Evolutionary conservation across 176 grass and related monocot species (phyloP).

Genomic region (Cenchrus americanus): DNA sequence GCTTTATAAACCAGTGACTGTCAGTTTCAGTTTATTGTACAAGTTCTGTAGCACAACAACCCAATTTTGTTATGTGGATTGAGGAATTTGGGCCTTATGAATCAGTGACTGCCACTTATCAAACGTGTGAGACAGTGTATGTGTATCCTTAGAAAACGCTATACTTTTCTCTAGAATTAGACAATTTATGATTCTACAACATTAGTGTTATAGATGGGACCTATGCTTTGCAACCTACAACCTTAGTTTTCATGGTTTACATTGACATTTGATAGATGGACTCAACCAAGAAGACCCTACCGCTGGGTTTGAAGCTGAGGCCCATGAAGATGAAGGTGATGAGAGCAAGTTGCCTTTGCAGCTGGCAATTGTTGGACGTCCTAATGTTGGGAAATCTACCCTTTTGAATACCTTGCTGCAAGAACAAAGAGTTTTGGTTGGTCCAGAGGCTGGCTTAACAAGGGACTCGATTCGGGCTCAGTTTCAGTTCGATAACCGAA

Average conservation of each 20-base stretch:
- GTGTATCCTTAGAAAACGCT: not conserved
- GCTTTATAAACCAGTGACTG: too few species aligned
- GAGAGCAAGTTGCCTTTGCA: constrained; percentile 79
- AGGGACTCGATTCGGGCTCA: constrained; percentile 93
- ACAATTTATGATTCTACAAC: not conserved
- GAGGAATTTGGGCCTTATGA: not conserved
- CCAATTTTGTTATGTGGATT: not conserved
- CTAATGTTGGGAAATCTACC: constrained; percentile 98
- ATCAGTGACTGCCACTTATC: constrained; percentile 23
- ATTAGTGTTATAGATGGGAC: constrained; percentile 1
- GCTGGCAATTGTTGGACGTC: constrained; percentile 89
- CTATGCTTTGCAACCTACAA: not conserved
- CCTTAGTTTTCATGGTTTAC: constrained; percentile 21
- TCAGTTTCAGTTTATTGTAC: not conserved
- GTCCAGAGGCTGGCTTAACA: constrained; percentile 91
- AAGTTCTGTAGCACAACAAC: not conserved
- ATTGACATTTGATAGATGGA: constrained; percentile 59
- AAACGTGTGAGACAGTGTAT: constrained; percentile 2
- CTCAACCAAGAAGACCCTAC: constrained; percentile 54
- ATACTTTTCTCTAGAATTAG: constrained; percentile 12
- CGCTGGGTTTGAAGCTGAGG: constrained; percentile 38
- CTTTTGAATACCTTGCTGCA: constrained; percentile 88
- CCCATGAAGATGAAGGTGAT: constrained; percentile 60
- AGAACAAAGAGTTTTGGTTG: constrained; percentile 96
- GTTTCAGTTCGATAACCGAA: constrained; percentile 87